Evolutionary conservation across 345 rosid species (phyloP).

Genomic region (Rubroshorea leprosula): DNA sequence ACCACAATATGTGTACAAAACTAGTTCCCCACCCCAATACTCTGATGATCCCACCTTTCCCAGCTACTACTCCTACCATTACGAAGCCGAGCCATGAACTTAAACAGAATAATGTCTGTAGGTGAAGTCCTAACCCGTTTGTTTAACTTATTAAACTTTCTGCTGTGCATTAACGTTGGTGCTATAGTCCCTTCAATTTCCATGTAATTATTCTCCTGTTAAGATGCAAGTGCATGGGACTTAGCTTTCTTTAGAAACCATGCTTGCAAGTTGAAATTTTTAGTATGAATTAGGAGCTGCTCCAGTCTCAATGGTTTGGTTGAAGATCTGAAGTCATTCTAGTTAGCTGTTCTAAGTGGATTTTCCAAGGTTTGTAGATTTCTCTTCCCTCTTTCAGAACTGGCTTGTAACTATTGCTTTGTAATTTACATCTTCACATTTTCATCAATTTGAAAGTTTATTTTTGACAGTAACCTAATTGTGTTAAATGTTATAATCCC

Average conservation of each 20-base stretch:
- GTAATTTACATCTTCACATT: too few species aligned
- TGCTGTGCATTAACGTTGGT: neutral
- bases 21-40: constrained; percentile 32
- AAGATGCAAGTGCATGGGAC: neutral
- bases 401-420: too few species aligned
- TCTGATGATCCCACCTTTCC: constrained; percentile 24
- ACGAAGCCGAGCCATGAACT: constrained; percentile 26
- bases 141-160: neutral
- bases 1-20: constrained; percentile 30
- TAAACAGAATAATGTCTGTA: neutral
- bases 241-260: neutral
- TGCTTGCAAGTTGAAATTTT: neutral
- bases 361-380: too few species aligned
- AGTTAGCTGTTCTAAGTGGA: too few species aligned
- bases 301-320: too few species aligned
- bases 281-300: neutral
- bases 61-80: constrained; percentile 31
- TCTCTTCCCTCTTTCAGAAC: too few species aligned
- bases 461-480: too few species aligned
- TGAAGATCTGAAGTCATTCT: too few species aligned
- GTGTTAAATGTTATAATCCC: too few species aligned
- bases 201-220: neutral
- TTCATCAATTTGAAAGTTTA: too few species aligned
- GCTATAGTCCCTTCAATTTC: neutral
- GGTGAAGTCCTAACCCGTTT: neutral